Evolutionary conservation across 768 basidiomycete species (phyloP).

Genomic region (Kondoa subrosea): DNA sequence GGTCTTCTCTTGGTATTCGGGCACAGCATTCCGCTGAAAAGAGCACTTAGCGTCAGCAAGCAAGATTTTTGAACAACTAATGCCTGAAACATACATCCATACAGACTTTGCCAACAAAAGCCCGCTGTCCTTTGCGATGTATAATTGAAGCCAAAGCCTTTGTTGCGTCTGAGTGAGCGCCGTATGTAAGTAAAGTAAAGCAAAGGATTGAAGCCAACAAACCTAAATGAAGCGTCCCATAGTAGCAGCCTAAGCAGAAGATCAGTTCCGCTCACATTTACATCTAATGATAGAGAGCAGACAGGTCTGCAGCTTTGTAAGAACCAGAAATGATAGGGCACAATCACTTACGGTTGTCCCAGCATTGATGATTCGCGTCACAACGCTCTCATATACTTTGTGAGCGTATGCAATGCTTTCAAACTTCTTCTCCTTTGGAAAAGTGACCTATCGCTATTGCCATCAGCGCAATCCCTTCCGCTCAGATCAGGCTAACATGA

Average conservation of each 20-base stretch:
- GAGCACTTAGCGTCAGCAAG: neutral
- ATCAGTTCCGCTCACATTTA: too few relatives aligned
- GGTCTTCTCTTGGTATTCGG: constrained; percentile 16
- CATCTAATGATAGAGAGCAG: too few relatives aligned
- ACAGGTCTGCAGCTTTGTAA: too few relatives aligned
- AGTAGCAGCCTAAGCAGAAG: too few relatives aligned
- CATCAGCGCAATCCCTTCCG: neutral
- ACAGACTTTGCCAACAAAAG: constrained; percentile 55
- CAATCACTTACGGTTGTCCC: constrained; percentile 11
- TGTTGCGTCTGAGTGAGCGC: constrained; percentile 61
- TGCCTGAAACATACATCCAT: constrained; percentile 75
- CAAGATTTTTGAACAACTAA: constrained; percentile 31
- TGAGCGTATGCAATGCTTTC: constrained; percentile 51
- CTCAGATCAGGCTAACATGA: constrained; percentile 29
- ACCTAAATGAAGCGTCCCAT: constrained; percentile 63
- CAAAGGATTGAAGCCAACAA: too few relatives aligned
- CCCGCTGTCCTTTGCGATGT: constrained; percentile 41
- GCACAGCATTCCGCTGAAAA: neutral
- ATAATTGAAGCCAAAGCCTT: constrained; percentile 64
- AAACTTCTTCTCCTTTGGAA: constrained; percentile 71
- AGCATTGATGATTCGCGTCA: constrained; percentile 13
- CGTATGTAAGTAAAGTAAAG: too few relatives aligned
- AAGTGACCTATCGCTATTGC: constrained; percentile 41
- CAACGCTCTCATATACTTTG: constrained; percentile 51
- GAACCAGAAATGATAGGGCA: too few relatives aligned